These are phyloP conservation scores for Eucalyptus erythrocorys DNA, from an alignment of 345 rosid genomes.

Conservation along the genomic window DNA sequence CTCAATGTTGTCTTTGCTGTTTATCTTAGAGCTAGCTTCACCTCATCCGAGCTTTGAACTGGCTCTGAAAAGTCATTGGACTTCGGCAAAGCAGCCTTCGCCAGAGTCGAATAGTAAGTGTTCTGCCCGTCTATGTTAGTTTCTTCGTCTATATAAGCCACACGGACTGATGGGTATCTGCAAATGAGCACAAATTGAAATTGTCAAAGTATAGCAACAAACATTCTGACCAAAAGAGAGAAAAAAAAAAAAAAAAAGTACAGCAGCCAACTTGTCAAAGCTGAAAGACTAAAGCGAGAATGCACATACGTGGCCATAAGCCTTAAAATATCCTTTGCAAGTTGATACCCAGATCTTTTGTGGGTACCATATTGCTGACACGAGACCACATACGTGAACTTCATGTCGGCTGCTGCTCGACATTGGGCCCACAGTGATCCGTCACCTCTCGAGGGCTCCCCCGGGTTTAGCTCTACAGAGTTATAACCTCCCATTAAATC, in stretches of 20 bases:
- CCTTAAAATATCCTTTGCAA: slow-evolving; percentile 78
- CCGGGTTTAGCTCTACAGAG: slow-evolving; percentile 67
- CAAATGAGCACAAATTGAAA: slow-evolving; percentile 3
- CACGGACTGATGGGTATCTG: slow-evolving; percentile 96
- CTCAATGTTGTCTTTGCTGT: no score
- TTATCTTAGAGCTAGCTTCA: no score
- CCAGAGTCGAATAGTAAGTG: slow-evolving; percentile 77
- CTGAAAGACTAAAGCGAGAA: no score
- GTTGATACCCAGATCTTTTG: slow-evolving; percentile 70
- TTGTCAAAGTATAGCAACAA: background rate
- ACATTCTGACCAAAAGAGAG: no score
- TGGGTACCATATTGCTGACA: slow-evolving; percentile 91
- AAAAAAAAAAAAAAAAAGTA: no score
- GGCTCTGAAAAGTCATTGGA: slow-evolving; percentile 58
- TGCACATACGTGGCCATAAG: slow-evolving; percentile 64
- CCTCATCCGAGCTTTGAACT: slow-evolving; percentile 20
- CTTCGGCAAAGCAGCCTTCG: slow-evolving; percentile 77
- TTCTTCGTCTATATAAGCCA: slow-evolving; percentile 95
- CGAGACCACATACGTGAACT: slow-evolving; percentile 90
- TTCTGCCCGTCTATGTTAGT: slow-evolving; percentile 52
- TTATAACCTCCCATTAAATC: slow-evolving; percentile 93
- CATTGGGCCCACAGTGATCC: slow-evolving; percentile 66
- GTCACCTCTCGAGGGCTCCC: no score
- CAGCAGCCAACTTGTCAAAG: no score
- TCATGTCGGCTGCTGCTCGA: slow-evolving; percentile 96